Conservation (phyloP, 768 basidiomycete genomes). For the Kwoniella pini region DNA sequence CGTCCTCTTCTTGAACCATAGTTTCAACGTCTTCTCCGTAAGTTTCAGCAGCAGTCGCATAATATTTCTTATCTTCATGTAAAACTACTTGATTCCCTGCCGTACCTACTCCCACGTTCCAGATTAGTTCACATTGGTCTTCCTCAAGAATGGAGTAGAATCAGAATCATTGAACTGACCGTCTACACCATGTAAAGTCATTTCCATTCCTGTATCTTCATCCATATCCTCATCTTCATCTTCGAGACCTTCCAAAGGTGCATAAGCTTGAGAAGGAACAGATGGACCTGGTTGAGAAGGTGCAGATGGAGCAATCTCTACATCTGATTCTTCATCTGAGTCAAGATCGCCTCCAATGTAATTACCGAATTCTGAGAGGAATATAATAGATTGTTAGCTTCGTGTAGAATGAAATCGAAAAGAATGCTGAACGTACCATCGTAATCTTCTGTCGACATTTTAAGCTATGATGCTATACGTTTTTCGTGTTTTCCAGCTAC, state of each 20-base stretch:
- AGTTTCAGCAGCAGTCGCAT: conserved; percentile 84
- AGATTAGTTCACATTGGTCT: too few relatives aligned
- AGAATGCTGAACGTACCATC: conserved; percentile 42
- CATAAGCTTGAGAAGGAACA: conserved; percentile 55
- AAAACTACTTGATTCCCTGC: conserved; percentile 61
- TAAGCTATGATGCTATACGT: too few relatives aligned
- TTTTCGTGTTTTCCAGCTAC: too few relatives aligned
- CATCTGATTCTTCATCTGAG: conserved; percentile 69
- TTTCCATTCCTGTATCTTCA: conserved; percentile 42
- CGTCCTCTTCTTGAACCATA: conserved; percentile 96
- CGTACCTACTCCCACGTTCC: conserved; percentile 25
- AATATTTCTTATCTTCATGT: conserved; percentile 98
- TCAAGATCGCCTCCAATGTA: conserved; percentile 94
- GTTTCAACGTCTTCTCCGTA: conserved; percentile 95
- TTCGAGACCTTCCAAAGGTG: conserved; percentile 79
- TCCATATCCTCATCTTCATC: conserved; percentile 61
- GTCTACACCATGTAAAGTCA: conserved; percentile 49
- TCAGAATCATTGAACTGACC: too few relatives aligned
- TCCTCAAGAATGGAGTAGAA: too few relatives aligned
- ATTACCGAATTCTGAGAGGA: conserved; percentile 76
- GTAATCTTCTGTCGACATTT: conserved; percentile 55
- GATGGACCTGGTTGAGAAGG: conserved; percentile 46
- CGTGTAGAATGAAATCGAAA: background rate
- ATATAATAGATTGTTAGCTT: conserved; percentile 11
- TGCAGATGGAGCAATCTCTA: conserved; percentile 56